Conservation (phyloP, 495 filamentous ascomycete genomes). For the Daldinia concentrica region DNA sequence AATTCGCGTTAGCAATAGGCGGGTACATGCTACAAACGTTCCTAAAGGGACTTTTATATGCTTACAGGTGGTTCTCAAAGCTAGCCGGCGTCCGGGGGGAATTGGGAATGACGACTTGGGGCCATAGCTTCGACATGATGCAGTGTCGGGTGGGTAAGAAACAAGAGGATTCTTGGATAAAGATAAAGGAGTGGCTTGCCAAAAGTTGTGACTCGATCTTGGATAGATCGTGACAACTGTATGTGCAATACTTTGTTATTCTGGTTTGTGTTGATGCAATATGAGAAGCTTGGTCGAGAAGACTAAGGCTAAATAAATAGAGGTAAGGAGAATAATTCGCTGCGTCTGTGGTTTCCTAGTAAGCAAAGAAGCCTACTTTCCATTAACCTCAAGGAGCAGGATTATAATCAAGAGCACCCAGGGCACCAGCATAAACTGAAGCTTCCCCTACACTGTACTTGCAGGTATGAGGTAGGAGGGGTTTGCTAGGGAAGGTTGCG, state of each 20-base stretch:
- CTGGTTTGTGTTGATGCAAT: neutral
- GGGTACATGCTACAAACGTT: neutral
- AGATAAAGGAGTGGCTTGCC: neutral
- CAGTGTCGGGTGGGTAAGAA: neutral
- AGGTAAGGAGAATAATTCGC: neutral
- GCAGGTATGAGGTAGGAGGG: neutral
- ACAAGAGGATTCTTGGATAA: neutral
- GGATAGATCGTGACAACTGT: neutral
- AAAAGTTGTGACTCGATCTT: neutral
- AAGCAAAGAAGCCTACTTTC: neutral
- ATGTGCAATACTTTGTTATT: neutral
- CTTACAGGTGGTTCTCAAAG: neutral
- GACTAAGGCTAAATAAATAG: neutral
- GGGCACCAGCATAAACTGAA: neutral
- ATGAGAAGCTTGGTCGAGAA: neutral
- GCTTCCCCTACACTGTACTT: neutral
- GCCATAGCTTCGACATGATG: neutral
- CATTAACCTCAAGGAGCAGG: neutral
- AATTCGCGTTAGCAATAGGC: neutral
- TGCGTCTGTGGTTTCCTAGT: neutral
- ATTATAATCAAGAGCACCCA: neutral
- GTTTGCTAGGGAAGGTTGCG: neutral
- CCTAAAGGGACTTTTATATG: neutral
- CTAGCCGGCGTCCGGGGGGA: neutral
- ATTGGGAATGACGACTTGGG: neutral